These are phyloP conservation scores for Aureobasidium pullulans DNA, from an alignment of 2,329 filamentous ascomycete species.

Conservation along the genomic window DNA sequence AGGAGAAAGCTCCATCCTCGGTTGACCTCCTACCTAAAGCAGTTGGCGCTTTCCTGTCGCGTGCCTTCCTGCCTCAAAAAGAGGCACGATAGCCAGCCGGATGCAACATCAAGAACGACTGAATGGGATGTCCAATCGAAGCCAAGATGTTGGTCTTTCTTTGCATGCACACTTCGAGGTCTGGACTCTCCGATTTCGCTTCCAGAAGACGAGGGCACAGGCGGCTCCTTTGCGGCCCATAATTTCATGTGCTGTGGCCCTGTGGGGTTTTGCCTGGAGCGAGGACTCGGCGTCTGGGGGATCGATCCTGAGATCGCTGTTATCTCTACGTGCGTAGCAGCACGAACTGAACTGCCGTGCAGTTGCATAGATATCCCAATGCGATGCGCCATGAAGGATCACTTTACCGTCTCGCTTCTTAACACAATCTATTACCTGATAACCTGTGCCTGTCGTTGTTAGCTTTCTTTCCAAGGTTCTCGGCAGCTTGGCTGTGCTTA, in stretches of 20 bases:
- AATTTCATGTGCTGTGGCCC: background rate
- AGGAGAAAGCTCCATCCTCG: background rate
- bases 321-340: background rate
- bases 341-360: background rate
- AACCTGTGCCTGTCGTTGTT: background rate
- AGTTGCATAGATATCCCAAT: background rate
- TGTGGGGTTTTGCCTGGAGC: background rate
- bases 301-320: background rate
- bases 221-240: background rate
- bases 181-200: constrained; percentile 2
- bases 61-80: background rate
- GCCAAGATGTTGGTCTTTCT: background rate
- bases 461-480: background rate
- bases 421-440: background rate
- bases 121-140: background rate
- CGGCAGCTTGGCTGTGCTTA: constrained; percentile 1
- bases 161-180: background rate
- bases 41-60: constrained; percentile 6
- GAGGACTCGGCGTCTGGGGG: background rate
- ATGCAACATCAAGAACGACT: background rate
- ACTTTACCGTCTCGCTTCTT: background rate
- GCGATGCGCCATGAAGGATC: background rate
- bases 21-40: constrained; percentile 6
- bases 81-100: background rate
- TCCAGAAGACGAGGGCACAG: background rate